phyloP scores from a whole-genome alignment of 805 yeast genomes.

The Candida loeiensis region DNA sequence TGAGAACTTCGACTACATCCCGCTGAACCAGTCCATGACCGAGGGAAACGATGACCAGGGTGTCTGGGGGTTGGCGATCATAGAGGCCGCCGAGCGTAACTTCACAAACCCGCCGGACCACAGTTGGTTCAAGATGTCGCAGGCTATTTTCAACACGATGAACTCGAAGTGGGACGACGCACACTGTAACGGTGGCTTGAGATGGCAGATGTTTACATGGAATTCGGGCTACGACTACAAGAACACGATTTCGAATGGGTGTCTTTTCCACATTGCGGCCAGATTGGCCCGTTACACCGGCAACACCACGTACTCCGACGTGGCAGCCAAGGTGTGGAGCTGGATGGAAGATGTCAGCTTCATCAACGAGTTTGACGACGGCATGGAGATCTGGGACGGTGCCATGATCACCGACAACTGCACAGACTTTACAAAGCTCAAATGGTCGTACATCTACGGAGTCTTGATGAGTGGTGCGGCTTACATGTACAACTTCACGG shows the following conservation, averaged over 20 bases:
- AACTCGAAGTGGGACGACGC: slow-evolving; percentile 77
- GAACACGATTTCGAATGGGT: slow-evolving; percentile 88
- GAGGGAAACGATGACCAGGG: slow-evolving; percentile 54
- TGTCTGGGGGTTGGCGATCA: slow-evolving; percentile 47
- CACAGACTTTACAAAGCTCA: slow-evolving; percentile 43
- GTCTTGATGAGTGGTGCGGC: slow-evolving; percentile 66
- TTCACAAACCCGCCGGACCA: slow-evolving; percentile 54
- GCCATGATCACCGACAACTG: slow-evolving; percentile 50
- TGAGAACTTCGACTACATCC: slow-evolving; percentile 38
- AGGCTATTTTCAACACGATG: slow-evolving; percentile 91
- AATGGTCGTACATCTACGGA: slow-evolving; percentile 75
- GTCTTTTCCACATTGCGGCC: slow-evolving; percentile 82
- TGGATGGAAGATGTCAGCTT: slow-evolving; percentile 58
- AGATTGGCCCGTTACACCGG: slow-evolving; percentile 80
- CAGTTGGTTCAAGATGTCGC: slow-evolving; percentile 79
- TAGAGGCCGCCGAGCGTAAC: slow-evolving; percentile 46
- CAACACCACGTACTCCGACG: slow-evolving; percentile 67
- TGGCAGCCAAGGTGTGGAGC: slow-evolving; percentile 73
- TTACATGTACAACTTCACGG: slow-evolving; percentile 61
- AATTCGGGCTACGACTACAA: slow-evolving; percentile 92
- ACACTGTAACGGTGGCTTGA: slow-evolving; percentile 80
- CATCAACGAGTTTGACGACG: slow-evolving; percentile 13
- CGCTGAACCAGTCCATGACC: slow-evolving; percentile 43
- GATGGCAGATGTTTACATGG: slow-evolving; percentile 97
- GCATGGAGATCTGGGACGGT: slow-evolving; percentile 49